phyloP scores from a whole-genome alignment of 331 rosid species.

The Prunus yedoensis region DNA sequence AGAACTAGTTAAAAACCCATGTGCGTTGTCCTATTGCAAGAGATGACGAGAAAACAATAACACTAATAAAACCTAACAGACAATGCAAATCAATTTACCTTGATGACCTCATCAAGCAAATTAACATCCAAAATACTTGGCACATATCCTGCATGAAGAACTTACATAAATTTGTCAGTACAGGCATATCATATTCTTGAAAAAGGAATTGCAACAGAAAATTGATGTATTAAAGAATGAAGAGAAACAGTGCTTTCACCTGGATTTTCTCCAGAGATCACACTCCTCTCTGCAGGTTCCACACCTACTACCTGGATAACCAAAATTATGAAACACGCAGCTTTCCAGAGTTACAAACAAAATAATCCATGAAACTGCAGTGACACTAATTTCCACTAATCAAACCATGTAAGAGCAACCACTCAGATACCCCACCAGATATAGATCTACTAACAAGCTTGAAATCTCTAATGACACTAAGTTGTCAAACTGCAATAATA shows the following conservation, averaged over 20 bases:
- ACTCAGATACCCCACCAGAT: not conserved
- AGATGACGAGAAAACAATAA: not conserved
- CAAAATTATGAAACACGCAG: conserved; percentile 18
- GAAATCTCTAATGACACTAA: not conserved
- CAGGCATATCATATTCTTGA: conserved; percentile 16
- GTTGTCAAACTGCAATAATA: not conserved
- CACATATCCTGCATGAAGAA: conserved; percentile 62
- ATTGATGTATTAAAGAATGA: not conserved
- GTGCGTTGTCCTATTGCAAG: conserved; percentile 1
- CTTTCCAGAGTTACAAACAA: conserved; percentile 2
- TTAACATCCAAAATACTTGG: conserved; percentile 82
- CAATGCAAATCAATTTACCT: conserved; percentile 47
- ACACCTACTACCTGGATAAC: conserved; percentile 80
- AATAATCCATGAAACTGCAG: not conserved
- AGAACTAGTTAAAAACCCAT: not conserved
- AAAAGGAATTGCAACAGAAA: conserved; percentile 17
- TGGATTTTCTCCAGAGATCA: conserved; percentile 75
- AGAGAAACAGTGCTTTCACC: conserved; percentile 41
- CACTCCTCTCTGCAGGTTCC: conserved; percentile 88
- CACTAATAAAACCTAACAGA: not conserved
- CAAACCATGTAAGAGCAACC: not conserved
- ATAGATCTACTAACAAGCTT: not conserved
- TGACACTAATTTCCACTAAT: not conserved
- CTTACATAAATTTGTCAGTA: conserved; percentile 12
- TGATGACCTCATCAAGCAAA: conserved; percentile 90